Percentiles rank a stretch among this genome's conserved stretches.
Evolutionary conservation across 164 flowering plant genomes (phyloP).

Genomic region (Taxillus chinensis): DNA sequence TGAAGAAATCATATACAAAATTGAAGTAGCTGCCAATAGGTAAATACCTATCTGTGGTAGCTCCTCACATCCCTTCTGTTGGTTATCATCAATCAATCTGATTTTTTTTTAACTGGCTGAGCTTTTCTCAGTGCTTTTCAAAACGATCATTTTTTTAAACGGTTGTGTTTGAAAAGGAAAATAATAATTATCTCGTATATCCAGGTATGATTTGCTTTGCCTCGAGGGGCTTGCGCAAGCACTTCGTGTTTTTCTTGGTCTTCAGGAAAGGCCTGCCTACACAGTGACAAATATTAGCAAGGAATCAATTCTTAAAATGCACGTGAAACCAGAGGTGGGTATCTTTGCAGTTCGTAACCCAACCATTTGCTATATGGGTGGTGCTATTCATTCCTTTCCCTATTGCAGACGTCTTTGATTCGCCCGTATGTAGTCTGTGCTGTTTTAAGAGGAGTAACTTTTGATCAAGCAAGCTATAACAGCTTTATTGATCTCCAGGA

Average conservation of each 20-base stretch:
- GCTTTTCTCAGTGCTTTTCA: too few species aligned
- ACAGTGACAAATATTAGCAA: constrained; percentile 29
- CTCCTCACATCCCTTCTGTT: too few species aligned
- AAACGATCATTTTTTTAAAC: too few species aligned
- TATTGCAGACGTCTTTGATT: constrained; percentile 57
- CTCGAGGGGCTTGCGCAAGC: constrained; percentile 88
- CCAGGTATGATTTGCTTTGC: constrained; percentile 88
- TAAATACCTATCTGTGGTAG: constrained; percentile 2
- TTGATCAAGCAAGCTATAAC: constrained; percentile 75
- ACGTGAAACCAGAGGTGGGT: constrained; percentile 73
- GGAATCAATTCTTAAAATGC: constrained; percentile 63
- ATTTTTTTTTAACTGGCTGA: too few species aligned
- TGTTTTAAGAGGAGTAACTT: constrained; percentile 75
- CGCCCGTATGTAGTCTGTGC: constrained; percentile 94
- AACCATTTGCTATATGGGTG: not conserved
- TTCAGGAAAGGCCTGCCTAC: constrained; percentile 55
- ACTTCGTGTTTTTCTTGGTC: constrained; percentile 56
- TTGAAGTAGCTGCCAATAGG: constrained; percentile 94
- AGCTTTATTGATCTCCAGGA: constrained; percentile 99
- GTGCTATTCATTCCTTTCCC: not conserved
- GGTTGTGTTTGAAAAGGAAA: too few species aligned
- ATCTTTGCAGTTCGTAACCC: not conserved
- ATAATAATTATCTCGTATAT: not conserved
- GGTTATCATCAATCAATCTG: too few species aligned
- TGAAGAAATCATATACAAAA: constrained; percentile 88